phyloP scores from a whole-genome alignment of 139 green algal genomes.

The Chlamydomonas sphaeroides region DNA sequence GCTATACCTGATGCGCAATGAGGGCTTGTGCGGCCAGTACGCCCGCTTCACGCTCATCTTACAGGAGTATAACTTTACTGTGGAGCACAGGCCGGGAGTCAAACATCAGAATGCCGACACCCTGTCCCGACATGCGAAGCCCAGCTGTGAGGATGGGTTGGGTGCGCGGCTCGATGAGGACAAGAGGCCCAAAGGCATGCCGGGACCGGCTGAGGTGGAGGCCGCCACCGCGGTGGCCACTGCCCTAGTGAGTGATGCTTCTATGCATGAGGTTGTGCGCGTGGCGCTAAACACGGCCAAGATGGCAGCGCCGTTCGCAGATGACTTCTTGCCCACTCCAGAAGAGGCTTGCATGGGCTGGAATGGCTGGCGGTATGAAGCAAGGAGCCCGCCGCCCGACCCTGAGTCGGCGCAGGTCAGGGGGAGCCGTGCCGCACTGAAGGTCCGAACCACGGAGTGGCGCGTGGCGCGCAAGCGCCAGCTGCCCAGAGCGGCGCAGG shows the following conservation, averaged over 20 bases:
- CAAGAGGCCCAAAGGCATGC: too few species aligned
- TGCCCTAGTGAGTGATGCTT: too few species aligned
- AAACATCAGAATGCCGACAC: slow-evolving; percentile 42
- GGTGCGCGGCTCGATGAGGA: not conserved
- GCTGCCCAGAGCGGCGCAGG: too few species aligned
- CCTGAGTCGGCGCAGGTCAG: not conserved
- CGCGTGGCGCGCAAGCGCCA: not conserved
- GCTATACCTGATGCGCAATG: slow-evolving; percentile 37
- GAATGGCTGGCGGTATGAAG: not conserved
- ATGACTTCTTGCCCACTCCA: not conserved
- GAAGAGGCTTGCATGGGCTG: not conserved
- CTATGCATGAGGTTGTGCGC: too few species aligned
- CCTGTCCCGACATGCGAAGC: not conserved
- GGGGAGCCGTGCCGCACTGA: not conserved
- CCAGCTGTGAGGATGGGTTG: not conserved
- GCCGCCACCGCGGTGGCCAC: too few species aligned
- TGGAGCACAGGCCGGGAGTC: slow-evolving; percentile 30
- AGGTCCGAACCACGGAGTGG: not conserved
- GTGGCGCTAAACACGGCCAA: not conserved
- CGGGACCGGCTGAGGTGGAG: too few species aligned
- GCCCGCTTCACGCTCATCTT: slow-evolving; percentile 42
- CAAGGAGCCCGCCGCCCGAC: not conserved
- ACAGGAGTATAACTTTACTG: slow-evolving; percentile 31
- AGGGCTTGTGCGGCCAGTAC: slow-evolving; percentile 30
- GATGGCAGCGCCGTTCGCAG: not conserved